Base-by-base conservation (phyloP, 2,329 filamentous ascomycete species). In the Sporothrix luriei region DNA sequence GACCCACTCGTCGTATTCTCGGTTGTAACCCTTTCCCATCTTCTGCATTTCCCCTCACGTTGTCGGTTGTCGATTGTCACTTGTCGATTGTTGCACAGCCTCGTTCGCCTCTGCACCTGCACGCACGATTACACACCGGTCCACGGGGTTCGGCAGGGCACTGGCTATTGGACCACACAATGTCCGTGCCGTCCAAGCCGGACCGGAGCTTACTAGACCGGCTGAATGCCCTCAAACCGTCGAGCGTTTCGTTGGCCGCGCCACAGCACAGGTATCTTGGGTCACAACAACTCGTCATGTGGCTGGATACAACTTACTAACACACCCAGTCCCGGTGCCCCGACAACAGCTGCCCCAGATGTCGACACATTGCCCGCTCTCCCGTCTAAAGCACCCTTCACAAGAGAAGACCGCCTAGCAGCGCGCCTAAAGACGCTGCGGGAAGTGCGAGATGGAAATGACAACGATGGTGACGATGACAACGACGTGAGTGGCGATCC, bases 191-290 rank as follows among this genome's bases (percentile, higher is more conserved):
- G 49, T 59, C 65, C 4, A 59, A 62, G 51, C 51, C 65, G 16
- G 84, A 87, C 73, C 81, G 78, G 71, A 82, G 81, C 24, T 78
- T 88, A 29, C 77, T 87, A 26, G 82, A 85, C 69, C 82, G 86
- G 40, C 79, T 88, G 40, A 85, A 85, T 66, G 85, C 85, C 11
- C 78, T 88, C 49, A 81, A 82, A 76, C 74, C 79, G 4, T 78
- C 77, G 65, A 76, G 78, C 72, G 73, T 82, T 67, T 76, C 75
- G 40, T 74, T 80, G 65, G 78, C 78, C 24, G 3, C 51, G n/a
- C 70, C 74, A 24, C 75, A 80, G 21, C 74, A 24, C 21, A 19
- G 11, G 57, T 40, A 33, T 33, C 33, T 33, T 33, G 33, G 6
- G 19, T 13, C 24, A 26, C 51, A 29, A 29, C 51, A n/a, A n/a